phyloP scores from a whole-genome alignment of 2,329 filamentous ascomycete species.

The Coniosporium tulheliwenetii region DNA sequence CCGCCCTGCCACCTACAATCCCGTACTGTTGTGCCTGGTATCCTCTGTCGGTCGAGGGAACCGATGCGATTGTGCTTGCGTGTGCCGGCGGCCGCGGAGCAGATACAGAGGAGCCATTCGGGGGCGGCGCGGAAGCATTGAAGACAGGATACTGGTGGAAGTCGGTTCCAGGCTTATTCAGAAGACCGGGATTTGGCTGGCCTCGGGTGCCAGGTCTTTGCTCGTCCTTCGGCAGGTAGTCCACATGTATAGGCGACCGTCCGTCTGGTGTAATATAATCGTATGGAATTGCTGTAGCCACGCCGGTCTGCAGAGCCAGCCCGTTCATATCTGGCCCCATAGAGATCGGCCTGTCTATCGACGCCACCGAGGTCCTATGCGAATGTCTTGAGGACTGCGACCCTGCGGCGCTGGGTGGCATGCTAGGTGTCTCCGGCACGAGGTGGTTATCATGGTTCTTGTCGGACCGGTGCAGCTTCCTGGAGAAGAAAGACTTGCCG shows the following conservation, averaged over 20 bases:
- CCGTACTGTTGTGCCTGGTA: neutral
- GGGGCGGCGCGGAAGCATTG: constrained; percentile 36
- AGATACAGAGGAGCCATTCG: constrained; percentile 27
- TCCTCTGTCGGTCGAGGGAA: constrained; percentile 22
- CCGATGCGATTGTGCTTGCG: constrained; percentile 52
- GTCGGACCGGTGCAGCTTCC: constrained; percentile 62
- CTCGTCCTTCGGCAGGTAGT: constrained; percentile 55
- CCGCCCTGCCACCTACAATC: neutral
- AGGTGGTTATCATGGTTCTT: constrained; percentile 46
- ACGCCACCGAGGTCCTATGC: constrained; percentile 44
- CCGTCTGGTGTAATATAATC: constrained; percentile 51
- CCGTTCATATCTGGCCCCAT: constrained; percentile 44
- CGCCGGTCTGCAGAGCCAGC: constrained; percentile 60
- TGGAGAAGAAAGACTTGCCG: constrained; percentile 74
- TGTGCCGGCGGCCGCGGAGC: constrained; percentile 45
- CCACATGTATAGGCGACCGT: constrained; percentile 54
- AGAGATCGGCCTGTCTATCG: constrained; percentile 49
- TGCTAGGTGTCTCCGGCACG: constrained; percentile 40
- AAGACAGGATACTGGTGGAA: constrained; percentile 81
- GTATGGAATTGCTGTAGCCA: constrained; percentile 81
- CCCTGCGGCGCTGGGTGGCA: constrained; percentile 43
- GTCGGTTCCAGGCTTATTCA: constrained; percentile 63
- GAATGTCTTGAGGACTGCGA: constrained; percentile 61
- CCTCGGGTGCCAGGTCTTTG: constrained; percentile 43
- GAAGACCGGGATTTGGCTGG: constrained; percentile 67